Evolutionary conservation across 2,329 filamentous ascomycete genomes (phyloP).

Genomic region (Trichophyton rubrum): DNA sequence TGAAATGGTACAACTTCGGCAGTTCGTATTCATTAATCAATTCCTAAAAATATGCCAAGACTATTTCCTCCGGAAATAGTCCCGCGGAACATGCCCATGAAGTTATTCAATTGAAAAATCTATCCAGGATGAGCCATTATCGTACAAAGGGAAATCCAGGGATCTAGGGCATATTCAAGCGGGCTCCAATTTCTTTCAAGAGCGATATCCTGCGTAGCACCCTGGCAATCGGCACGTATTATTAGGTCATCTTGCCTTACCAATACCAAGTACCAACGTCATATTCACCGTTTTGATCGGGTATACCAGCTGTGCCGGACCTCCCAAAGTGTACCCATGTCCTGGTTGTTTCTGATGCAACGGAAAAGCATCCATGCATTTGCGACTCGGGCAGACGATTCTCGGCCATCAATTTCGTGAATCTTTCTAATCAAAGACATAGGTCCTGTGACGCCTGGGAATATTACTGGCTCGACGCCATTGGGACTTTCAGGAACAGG

Average conservation of each 20-base stretch:
- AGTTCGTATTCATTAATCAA: neutral
- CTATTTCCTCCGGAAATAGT: neutral
- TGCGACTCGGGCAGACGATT: slow-evolving; percentile 18
- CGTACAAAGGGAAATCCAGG: neutral
- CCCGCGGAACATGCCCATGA: neutral
- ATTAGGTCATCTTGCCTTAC: neutral
- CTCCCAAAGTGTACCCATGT: slow-evolving; percentile 36
- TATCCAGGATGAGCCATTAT: neutral
- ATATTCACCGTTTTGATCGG: slow-evolving; percentile 11
- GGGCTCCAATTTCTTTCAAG: neutral
- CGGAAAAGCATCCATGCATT: slow-evolving; percentile 36
- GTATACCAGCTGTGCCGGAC: slow-evolving; percentile 31
- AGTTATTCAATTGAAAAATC: neutral
- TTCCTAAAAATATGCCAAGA: neutral
- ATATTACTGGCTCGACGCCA: slow-evolving; percentile 14
- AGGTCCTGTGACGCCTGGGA: slow-evolving; percentile 22
- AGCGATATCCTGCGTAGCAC: neutral
- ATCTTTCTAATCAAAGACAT: slow-evolving; percentile 24
- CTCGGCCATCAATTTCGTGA: slow-evolving; percentile 30
- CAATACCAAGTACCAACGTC: too few species aligned
- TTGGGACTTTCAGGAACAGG: neutral
- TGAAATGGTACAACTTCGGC: neutral
- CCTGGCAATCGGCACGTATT: neutral
- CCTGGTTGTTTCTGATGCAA: slow-evolving; percentile 33
- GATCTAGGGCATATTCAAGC: neutral